These are phyloP conservation scores for Epichloe bromicola DNA, from an alignment of 2,329 filamentous ascomycete genomes.

Conservation along the genomic window DNA sequence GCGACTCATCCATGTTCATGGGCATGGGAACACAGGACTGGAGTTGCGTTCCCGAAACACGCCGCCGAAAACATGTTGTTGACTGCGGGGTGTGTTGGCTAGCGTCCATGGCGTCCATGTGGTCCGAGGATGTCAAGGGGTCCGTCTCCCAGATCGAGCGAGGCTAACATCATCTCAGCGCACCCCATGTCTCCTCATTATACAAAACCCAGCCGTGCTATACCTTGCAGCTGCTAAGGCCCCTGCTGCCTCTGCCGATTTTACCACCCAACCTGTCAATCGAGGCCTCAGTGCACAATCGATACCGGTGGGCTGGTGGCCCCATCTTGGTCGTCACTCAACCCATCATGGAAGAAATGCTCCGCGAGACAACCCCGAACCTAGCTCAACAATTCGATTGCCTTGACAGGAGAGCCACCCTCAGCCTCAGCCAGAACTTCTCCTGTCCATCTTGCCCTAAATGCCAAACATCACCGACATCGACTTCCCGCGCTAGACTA, in stretches of 20 bases:
- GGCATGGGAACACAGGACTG: neutral
- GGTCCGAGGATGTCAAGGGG: neutral
- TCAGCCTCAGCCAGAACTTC: no score
- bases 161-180: neutral
- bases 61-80: neutral
- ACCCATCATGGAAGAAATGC: conserved; percentile 4
- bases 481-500: neutral
- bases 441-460: no score
- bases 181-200: neutral
- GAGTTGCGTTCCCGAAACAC: neutral
- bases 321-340: no score
- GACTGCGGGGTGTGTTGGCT: neutral
- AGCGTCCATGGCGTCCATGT: neutral
- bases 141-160: neutral
- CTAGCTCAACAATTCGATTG: neutral
- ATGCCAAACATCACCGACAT: neutral
- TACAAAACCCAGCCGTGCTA: neutral
- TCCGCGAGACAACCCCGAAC: conserved; percentile 1
- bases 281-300: conserved; percentile 5
- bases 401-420: no score
- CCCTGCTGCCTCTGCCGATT: neutral
- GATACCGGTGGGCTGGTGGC: neutral
- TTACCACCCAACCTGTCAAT: neutral
- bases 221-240: neutral
- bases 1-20: neutral